Conservation (phyloP, 1,284 basidiomycete species). For the Thecaphora frezii region DNA sequence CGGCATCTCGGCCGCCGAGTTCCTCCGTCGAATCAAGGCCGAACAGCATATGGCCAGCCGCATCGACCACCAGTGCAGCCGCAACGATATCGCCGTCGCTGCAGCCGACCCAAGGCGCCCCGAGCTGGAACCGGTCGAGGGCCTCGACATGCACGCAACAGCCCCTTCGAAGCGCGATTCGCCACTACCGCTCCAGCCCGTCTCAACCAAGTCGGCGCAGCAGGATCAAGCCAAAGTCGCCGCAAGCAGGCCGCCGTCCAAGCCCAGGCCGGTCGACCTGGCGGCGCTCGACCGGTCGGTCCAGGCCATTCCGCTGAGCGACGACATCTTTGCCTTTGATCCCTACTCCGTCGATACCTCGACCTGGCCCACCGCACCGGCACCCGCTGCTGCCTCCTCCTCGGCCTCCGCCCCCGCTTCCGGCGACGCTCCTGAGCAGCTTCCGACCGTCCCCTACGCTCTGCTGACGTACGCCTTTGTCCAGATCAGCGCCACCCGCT, state of each 20-base stretch:
- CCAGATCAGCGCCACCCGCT: conserved; percentile 73
- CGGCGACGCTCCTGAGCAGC: conserved; percentile 8
- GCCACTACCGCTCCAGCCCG: neutral
- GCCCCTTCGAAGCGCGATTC: too few relatives aligned
- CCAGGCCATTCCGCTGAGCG: conserved; percentile 43
- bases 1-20: conserved; percentile 10
- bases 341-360: conserved; percentile 39
- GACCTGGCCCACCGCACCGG: conserved; percentile 50
- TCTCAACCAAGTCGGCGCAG: too few relatives aligned
- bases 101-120: too few relatives aligned
- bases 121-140: neutral
- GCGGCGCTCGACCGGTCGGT: conserved; percentile 38
- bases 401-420: too few relatives aligned
- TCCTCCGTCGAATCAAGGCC: conserved; percentile 9
- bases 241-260: neutral
- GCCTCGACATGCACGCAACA: neutral
- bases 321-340: conserved; percentile 57
- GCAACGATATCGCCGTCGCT: too few relatives aligned
- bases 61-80: conserved; percentile 27
- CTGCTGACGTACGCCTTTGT: conserved; percentile 77
- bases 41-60: conserved; percentile 36
- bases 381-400: too few relatives aligned
- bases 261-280: conserved; percentile 17
- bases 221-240: neutral
- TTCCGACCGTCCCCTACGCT: conserved; percentile 69